These are phyloP conservation scores for Paraglomus brasilianum DNA, from an alignment of 192 early-diverging fungal genomes.

Conservation along the genomic window DNA sequence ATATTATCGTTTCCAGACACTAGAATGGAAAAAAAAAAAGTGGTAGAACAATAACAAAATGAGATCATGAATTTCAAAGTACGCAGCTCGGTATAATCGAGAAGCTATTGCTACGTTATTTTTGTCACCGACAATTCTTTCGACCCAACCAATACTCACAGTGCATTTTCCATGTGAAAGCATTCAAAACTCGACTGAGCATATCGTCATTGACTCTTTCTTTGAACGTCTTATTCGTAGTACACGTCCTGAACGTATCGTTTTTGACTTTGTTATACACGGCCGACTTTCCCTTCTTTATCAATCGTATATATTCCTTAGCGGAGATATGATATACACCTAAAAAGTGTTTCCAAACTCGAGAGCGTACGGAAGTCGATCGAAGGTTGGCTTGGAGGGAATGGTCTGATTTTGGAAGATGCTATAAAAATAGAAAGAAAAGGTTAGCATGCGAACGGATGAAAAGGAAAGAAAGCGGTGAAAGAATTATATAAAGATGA, in stretches of 20 bases:
- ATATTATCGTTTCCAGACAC: conserved; percentile 49
- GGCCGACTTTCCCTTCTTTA: conserved; percentile 66
- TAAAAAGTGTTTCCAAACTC: conserved; percentile 75
- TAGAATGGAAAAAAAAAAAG: conserved; percentile 28
- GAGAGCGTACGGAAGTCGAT: conserved; percentile 47
- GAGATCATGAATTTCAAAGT: neutral
- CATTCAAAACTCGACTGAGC: conserved; percentile 78
- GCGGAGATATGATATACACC: conserved; percentile 70
- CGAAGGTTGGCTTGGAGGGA: conserved; percentile 17
- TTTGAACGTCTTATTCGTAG: conserved; percentile 74
- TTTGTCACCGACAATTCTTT: neutral
- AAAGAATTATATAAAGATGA: conserved; percentile 13
- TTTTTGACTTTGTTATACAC: conserved; percentile 85
- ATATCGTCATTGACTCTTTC: conserved; percentile 69
- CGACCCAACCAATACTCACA: conserved; percentile 67
- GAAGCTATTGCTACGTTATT: neutral
- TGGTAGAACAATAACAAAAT: neutral
- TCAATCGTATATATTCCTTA: conserved; percentile 68
- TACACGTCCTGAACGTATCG: conserved; percentile 85
- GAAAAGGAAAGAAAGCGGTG: neutral
- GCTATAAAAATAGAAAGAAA: conserved; percentile 1
- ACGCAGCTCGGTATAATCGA: neutral
- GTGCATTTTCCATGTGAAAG: conserved; percentile 76
- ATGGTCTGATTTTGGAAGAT: conserved; percentile 23
- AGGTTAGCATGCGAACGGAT: neutral